Evolutionary conservation across 2,329 filamentous ascomycete species (phyloP).

Genomic region (Talaromyces sp.): DNA sequence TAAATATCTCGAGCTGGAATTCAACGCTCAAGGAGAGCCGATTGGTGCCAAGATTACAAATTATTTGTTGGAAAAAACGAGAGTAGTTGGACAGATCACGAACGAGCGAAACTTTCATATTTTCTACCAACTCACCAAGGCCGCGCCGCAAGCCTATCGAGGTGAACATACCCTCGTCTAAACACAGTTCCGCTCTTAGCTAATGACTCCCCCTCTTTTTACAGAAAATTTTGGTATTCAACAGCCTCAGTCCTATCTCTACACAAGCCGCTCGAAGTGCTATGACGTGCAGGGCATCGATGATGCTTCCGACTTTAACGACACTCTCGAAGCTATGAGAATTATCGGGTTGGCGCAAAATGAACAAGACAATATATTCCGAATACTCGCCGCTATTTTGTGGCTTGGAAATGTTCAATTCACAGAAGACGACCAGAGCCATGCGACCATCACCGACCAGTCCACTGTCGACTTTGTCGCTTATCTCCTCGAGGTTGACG

Average conservation of each 20-base stretch:
- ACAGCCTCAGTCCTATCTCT: slow-evolving; percentile 84
- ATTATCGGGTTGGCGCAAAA: slow-evolving; percentile 80
- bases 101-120: slow-evolving; percentile 99
- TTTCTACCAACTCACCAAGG: slow-evolving; percentile 98
- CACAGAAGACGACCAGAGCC: slow-evolving; percentile 78
- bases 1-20: slow-evolving; percentile 96
- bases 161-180: slow-evolving; percentile 28
- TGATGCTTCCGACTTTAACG: slow-evolving; percentile 79
- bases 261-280: slow-evolving; percentile 91
- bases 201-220: neutral
- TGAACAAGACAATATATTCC: slow-evolving; percentile 95
- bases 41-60: slow-evolving; percentile 97
- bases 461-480: slow-evolving; percentile 93
- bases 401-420: slow-evolving; percentile 97
- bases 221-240: slow-evolving; percentile 80
- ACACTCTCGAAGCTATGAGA: slow-evolving; percentile 91
- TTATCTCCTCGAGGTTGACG: slow-evolving; percentile 83
- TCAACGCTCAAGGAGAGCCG: slow-evolving; percentile 85
- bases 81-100: slow-evolving; percentile 88
- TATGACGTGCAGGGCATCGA: slow-evolving; percentile 92
- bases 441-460: slow-evolving; percentile 78
- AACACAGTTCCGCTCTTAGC: neutral
- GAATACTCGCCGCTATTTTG: slow-evolving; percentile 83
- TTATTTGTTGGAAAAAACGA: slow-evolving; percentile 89
- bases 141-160: slow-evolving; percentile 78